A percentile compares a stretch with the other conserved stretches of the same genome.
Conservation (phyloP, 2,329 filamentous ascomycete species). For the Calonectria crousiana region DNA sequence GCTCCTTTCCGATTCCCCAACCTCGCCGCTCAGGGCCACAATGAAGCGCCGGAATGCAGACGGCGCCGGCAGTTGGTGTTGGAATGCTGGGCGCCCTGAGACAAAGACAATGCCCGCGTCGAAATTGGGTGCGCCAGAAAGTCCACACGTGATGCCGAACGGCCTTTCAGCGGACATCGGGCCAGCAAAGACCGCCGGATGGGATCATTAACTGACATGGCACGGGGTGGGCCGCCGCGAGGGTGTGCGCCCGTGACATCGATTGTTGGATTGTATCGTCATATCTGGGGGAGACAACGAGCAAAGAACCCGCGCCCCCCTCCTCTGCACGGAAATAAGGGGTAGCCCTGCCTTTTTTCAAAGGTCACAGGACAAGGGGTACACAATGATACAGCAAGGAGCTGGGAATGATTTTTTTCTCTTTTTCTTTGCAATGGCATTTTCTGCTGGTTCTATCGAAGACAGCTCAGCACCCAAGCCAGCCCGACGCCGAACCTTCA, state of each 20-base stretch:
- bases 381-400: slow-evolving; percentile 6
- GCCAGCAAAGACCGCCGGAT: slow-evolving; percentile 9
- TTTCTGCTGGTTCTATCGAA: slow-evolving; percentile 30
- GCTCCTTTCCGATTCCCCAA: slow-evolving; percentile 35
- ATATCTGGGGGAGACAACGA: slow-evolving; percentile 24
- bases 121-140: slow-evolving; percentile 37
- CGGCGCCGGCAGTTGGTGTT: slow-evolving; percentile 36
- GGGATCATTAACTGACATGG: slow-evolving; percentile 8
- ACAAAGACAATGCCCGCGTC: slow-evolving; percentile 50
- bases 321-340: slow-evolving; percentile 1
- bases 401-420: slow-evolving; percentile 3
- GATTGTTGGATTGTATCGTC: slow-evolving; percentile 18
- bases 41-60: slow-evolving; percentile 48
- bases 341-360: background rate
- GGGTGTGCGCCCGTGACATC: slow-evolving; percentile 2
- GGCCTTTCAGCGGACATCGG: background rate
- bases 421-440: slow-evolving; percentile 25
- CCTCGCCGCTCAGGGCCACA: slow-evolving; percentile 50
- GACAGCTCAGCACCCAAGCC: slow-evolving; percentile 36
- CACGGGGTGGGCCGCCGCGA: background rate
- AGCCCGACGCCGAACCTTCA: slow-evolving; percentile 41
- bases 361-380: background rate
- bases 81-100: slow-evolving; percentile 52
- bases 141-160: slow-evolving; percentile 23
- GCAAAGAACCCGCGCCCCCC: background rate